Evolutionary conservation across 352 stramenopile species (phyloP), one percentile per base, ranked within the genome.

Genomic region (Pilasporangium apinafurcum): DNA sequence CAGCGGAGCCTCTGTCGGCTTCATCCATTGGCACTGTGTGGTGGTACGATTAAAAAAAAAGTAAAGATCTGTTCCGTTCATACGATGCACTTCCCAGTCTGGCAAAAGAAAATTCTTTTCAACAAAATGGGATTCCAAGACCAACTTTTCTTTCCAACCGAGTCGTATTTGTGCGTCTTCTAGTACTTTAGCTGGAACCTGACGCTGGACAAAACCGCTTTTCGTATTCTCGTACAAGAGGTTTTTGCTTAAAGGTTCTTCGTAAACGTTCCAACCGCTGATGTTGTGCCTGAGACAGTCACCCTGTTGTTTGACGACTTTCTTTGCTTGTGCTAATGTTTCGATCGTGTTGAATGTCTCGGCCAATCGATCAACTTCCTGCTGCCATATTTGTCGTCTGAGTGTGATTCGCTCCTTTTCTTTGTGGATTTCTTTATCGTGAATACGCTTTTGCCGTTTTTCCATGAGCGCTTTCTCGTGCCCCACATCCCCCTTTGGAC

Each of bases 41-140:
- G 53, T 65, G 31, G 63, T 52, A 16, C 59, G 64, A 45, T 91
- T 76, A 43, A 79, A 86, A 49, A 87, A 91, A 48, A 91, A 88
- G 51, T 85, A 84, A 24, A 82, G 51, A 22, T 84, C 70, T 2
- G 62, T 54, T 2, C 48, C 59, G 43, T 81, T 70, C 18, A 86
- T 44, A 26, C 75, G 67, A 34, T 85, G 54, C 12, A 85, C 37
- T 51, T 88, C 69, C 75, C 75, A 88, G 28, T 78, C 57, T 5
- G 71, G 66, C 2, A 47, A 28, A 13, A 68, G 35, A 0, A 62
- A 60, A 40, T 85, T 64, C 14, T 65, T 51, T 43, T 88, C 75
- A 27, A 84, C 68, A 13, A 85, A 79, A 33, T 62, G 62, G 12
- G 75, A 48, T 30, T 35, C 28, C 16, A 56, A 47, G 3, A 53